These are phyloP conservation scores for Tetrapyrgos nigripes DNA, from an alignment of 1,284 basidiomycete species.

Conservation along the genomic window DNA sequence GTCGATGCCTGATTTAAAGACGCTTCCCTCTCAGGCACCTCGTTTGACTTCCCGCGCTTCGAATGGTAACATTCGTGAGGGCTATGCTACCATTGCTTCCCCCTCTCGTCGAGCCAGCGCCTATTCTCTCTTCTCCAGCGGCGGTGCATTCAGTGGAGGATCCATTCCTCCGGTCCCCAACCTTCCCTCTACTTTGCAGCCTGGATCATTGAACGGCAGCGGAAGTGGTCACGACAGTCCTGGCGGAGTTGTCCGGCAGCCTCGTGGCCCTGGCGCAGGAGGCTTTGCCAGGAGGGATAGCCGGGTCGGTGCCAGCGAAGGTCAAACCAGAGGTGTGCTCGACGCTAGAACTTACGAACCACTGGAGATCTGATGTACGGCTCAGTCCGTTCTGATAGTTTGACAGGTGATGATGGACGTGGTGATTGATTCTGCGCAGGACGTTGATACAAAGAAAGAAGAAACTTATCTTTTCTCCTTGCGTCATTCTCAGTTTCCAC, in stretches of 20 bases:
- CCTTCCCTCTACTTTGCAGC: constrained; percentile 57
- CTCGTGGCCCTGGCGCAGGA: constrained; percentile 75
- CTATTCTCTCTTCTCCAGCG: constrained; percentile 70
- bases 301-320: constrained; percentile 60
- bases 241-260: constrained; percentile 77
- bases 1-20: constrained; percentile 95
- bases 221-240: constrained; percentile 50
- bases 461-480: too few relatives aligned
- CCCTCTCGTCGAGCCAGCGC: constrained; percentile 77
- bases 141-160: constrained; percentile 45
- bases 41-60: constrained; percentile 85
- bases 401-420: constrained; percentile 50
- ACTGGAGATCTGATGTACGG: constrained; percentile 70
- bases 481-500: too few relatives aligned
- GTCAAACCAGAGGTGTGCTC: constrained; percentile 66
- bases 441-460: background rate
- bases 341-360: constrained; percentile 85
- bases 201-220: constrained; percentile 45
- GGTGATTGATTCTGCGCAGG: constrained; percentile 18
- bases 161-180: constrained; percentile 79
- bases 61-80: constrained; percentile 90
- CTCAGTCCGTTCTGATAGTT: constrained; percentile 49
- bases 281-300: constrained; percentile 75
- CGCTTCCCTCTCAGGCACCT: constrained; percentile 79
- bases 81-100: constrained; percentile 88